Conservation (phyloP, 2,329 filamentous ascomycete genomes). For the Madurella fahalii region DNA sequence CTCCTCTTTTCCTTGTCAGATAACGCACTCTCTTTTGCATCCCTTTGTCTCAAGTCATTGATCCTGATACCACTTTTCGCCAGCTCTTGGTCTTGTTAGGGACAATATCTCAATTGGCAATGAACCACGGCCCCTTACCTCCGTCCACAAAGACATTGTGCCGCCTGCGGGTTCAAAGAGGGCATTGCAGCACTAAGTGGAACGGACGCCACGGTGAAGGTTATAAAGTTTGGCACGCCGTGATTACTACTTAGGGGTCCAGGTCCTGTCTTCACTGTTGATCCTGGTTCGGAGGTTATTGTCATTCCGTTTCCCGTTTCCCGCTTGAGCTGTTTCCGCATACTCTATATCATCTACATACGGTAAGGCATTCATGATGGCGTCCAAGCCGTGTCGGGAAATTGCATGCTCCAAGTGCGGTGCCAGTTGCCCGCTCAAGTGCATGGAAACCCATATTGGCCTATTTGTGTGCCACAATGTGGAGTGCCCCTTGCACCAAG, state of each 20-base stretch:
- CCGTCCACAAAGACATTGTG: background rate
- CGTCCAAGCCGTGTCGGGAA: background rate
- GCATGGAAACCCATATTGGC: background rate
- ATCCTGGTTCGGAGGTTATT: no score
- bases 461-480: slow-evolving; percentile 6
- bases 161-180: background rate
- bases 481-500: background rate
- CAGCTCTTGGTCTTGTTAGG: background rate
- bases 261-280: no score
- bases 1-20: background rate
- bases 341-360: background rate
- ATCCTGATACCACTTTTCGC: background rate
- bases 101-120: background rate
- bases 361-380: background rate
- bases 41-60: background rate
- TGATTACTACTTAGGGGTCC: no score
- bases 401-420: background rate
- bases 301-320: no score
- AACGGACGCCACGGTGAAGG: no score
- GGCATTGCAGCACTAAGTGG: no score
- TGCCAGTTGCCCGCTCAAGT: background rate
- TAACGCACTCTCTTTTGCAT: background rate
- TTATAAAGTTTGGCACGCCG: no score
- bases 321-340: no score
- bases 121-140: background rate